Evolutionary conservation across 257 asterid species (phyloP).

Genomic region (Hygrophila difformis): DNA sequence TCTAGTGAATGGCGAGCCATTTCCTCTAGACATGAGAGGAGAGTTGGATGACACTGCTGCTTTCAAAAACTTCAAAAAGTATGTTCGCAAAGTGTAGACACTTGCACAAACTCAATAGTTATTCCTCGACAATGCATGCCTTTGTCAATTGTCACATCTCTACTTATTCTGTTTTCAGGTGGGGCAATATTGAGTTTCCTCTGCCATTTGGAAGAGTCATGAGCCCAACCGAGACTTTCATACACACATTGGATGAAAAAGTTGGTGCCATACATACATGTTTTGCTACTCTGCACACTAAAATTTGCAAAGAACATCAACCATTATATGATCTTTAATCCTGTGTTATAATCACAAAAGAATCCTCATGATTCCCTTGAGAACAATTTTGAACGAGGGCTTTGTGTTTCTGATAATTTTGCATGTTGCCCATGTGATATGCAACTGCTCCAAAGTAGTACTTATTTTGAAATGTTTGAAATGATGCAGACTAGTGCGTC

Average conservation of each 20-base stretch:
- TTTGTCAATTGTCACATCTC: not conserved
- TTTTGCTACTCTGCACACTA: conserved; percentile 9
- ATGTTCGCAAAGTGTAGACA: too few relatives aligned
- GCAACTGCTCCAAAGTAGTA: not conserved
- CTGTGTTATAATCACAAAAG: too few relatives aligned
- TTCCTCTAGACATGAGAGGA: conserved; percentile 90
- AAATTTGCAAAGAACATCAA: too few relatives aligned
- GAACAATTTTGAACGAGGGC: too few relatives aligned
- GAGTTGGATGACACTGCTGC: conserved; percentile 95
- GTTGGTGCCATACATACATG: conserved; percentile 26
- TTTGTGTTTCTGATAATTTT: not conserved
- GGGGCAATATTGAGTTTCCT: conserved; percentile 81
- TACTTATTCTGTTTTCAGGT: conserved; percentile 25
- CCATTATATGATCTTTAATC: too few relatives aligned
- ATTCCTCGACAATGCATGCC: too few relatives aligned
- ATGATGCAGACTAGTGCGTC: conserved; percentile 87
- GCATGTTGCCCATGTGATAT: not conserved
- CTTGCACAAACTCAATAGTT: too few relatives aligned
- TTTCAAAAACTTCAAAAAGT: conserved; percentile 87
- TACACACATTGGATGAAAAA: conserved; percentile 79
- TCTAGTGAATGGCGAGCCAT: conserved; percentile 71
- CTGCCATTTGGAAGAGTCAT: conserved; percentile 90
- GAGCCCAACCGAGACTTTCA: conserved; percentile 76
- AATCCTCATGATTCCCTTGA: too few relatives aligned
- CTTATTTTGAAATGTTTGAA: conserved; percentile 7